Evolutionary conservation across 1,284 basidiomycete species (phyloP).

Genomic region (Sporisorium sorghi): DNA sequence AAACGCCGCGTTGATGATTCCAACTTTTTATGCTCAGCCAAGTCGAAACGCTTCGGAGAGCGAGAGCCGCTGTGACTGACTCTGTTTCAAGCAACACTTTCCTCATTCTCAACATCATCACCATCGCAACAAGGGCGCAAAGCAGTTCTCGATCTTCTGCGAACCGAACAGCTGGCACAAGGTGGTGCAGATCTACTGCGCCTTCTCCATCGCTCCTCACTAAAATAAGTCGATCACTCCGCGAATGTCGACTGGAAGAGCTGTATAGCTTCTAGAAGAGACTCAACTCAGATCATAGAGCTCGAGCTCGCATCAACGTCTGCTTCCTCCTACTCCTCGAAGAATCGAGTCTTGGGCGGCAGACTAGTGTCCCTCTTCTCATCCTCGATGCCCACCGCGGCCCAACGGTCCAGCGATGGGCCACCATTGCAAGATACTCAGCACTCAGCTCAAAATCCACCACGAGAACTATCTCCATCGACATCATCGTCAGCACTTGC

Average conservation of each 20-base stretch:
- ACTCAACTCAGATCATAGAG: not conserved
- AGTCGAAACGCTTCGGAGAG: not conserved
- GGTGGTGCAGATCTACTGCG: too few species aligned
- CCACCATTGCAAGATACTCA: constrained; percentile 22
- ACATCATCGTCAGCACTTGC: constrained; percentile 18
- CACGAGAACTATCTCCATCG: constrained; percentile 3
- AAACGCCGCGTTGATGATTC: not conserved
- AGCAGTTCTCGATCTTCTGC: too few species aligned
- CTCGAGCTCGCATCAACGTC: not conserved
- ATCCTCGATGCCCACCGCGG: constrained; percentile 42
- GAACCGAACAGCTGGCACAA: too few species aligned
- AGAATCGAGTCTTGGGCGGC: not conserved
- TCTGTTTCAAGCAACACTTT: not conserved
- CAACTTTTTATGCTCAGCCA: constrained; percentile 11
- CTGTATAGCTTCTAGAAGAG: not conserved
- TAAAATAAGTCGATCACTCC: too few species aligned
- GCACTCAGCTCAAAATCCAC: constrained; percentile 5
- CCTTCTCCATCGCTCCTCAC: too few species aligned
- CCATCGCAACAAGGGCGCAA: not conserved
- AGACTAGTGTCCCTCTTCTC: constrained; percentile 3
- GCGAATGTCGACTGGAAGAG: not conserved
- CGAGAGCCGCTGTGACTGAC: not conserved
- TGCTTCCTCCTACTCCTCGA: not conserved
- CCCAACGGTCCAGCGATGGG: constrained; percentile 49
- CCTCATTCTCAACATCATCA: not conserved